Percentiles rank a stretch among this genome's conserved stretches.
Conservation (phyloP, 2,329 filamentous ascomycete species). For the Graphilbum sp. region DNA sequence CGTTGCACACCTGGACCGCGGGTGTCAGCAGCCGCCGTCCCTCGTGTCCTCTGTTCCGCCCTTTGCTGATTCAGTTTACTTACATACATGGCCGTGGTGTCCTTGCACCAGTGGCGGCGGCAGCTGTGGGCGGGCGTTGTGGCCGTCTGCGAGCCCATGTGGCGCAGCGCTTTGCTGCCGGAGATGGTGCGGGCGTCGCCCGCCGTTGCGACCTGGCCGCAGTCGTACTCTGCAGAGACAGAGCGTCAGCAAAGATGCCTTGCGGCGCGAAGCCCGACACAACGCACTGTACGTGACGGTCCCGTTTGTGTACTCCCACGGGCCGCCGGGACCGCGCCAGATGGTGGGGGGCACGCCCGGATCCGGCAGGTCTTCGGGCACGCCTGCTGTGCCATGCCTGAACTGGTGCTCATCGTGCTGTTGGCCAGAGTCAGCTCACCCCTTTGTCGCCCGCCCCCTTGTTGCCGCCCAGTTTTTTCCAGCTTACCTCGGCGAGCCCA, state of each 20-base stretch:
- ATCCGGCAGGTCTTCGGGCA: constrained; percentile 4
- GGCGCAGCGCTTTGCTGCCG: constrained; percentile 2
- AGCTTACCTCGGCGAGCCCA: no score
- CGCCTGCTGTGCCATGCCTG: no score
- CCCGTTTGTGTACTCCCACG: constrained; percentile 1
- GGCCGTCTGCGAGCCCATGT: not conserved
- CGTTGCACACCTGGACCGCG: constrained; percentile 3
- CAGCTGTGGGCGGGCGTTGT: not conserved
- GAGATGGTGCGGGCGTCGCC: not conserved
- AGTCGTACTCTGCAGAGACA: constrained; percentile 3
- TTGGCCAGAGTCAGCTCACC: no score
- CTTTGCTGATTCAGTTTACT: not conserved
- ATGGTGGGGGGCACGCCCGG: constrained; percentile 1
- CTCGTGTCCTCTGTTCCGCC: no score
- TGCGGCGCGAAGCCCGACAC: no score
- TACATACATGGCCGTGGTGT: constrained; percentile 6
- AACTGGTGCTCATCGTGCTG: no score
- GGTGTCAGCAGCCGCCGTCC: no score
- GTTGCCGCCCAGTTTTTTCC: no score
- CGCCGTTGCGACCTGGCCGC: constrained; percentile 4
- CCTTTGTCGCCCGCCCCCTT: no score
- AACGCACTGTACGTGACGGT: constrained; percentile 1
- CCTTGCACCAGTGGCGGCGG: constrained; percentile 5
- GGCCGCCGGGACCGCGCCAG: constrained; percentile 1
- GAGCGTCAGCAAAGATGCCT: no score